phyloP scores from a whole-genome alignment of 169 alveolate species.

The Cyclospora cayetanensis region DNA sequence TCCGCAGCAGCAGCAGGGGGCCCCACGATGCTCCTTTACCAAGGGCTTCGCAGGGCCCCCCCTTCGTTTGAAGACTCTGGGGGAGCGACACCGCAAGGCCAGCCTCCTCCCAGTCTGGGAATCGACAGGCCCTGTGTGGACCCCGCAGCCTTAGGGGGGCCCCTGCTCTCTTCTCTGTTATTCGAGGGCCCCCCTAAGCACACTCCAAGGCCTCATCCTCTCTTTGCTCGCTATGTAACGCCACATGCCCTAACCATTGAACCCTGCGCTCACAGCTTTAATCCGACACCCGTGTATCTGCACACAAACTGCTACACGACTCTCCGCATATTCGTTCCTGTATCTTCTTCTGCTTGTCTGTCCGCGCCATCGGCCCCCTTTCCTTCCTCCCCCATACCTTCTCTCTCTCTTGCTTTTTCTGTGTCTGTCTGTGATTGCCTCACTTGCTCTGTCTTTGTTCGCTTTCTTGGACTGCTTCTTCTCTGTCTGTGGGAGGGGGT shows the following conservation, averaged over 20 bases:
- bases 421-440: neutral
- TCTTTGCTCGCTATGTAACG: neutral
- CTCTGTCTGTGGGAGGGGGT: neutral
- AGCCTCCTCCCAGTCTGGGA: neutral
- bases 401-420: neutral
- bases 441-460: neutral
- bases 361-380: neutral
- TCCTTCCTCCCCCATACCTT: neutral
- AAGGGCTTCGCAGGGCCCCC: no score
- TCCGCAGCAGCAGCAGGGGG: no score
- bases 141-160: neutral
- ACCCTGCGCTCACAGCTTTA: neutral
- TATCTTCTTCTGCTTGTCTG: neutral
- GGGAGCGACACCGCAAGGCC: neutral
- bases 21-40: no score
- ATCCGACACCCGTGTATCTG: neutral
- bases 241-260: neutral
- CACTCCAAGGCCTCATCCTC: neutral
- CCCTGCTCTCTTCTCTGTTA: neutral
- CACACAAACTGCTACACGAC: neutral
- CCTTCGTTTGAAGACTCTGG: neutral
- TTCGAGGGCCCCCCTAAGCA: neutral
- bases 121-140: slow-evolving; percentile 37
- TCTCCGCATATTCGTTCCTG: neutral
- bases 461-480: neutral